Evolutionary conservation across 495 filamentous ascomycete species (phyloP).

Genomic region (Penicillium herquei): DNA sequence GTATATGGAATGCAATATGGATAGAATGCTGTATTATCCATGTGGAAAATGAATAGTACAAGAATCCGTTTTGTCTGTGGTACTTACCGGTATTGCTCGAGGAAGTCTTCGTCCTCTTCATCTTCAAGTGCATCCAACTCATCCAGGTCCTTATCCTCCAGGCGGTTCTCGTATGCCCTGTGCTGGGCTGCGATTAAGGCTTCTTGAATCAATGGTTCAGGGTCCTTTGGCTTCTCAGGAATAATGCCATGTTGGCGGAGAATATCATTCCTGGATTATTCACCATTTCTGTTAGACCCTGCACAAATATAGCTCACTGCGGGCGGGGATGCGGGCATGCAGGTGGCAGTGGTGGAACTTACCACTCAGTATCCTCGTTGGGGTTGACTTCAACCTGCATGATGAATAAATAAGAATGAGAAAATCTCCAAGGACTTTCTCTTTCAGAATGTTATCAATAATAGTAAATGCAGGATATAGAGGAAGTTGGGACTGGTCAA

Average conservation of each 20-base stretch:
- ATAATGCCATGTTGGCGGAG: slow-evolving; percentile 95
- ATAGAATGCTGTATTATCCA: too few relatives aligned
- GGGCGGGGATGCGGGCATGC: slow-evolving; percentile 11
- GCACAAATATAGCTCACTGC: slow-evolving; percentile 12
- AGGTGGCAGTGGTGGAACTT: slow-evolving; percentile 13
- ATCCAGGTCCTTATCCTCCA: slow-evolving; percentile 90
- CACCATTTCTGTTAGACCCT: slow-evolving; percentile 5
- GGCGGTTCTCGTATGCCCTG: slow-evolving; percentile 81
- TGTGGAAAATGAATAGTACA: too few relatives aligned
- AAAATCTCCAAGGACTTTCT: not conserved
- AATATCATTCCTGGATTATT: slow-evolving; percentile 83
- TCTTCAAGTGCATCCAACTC: slow-evolving; percentile 94
- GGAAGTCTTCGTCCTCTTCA: slow-evolving; percentile 87
- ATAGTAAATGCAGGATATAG: slow-evolving; percentile 4
- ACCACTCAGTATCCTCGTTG: slow-evolving; percentile 99
- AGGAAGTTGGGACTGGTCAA: slow-evolving; percentile 1
- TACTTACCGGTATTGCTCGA: slow-evolving; percentile 72
- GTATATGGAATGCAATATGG: not conserved
- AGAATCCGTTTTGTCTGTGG: too few relatives aligned
- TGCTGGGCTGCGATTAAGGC: slow-evolving; percentile 79
- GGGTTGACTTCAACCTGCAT: slow-evolving; percentile 93
- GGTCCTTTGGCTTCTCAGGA: slow-evolving; percentile 91
- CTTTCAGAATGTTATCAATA: not conserved
- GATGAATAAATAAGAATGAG: slow-evolving; percentile 18
- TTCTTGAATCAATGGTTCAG: slow-evolving; percentile 92